These are phyloP conservation scores for Achaetomium macrosporum DNA, from an alignment of 2,329 filamentous ascomycete species.

Conservation along the genomic window DNA sequence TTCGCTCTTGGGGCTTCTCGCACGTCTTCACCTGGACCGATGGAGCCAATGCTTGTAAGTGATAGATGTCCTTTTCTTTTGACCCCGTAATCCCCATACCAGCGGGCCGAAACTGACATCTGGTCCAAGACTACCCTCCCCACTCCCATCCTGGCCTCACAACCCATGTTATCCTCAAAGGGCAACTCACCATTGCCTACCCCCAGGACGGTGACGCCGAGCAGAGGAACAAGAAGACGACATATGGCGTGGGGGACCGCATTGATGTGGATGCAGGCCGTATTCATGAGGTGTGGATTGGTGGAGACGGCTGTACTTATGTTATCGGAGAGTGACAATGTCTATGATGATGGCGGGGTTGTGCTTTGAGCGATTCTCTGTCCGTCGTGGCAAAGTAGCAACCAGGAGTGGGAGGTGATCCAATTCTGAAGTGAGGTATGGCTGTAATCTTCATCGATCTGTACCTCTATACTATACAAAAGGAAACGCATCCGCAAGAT, in stretches of 20 bases:
- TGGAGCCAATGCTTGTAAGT: slow-evolving; percentile 45
- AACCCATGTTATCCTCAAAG: slow-evolving; percentile 62
- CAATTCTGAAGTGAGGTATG: neutral
- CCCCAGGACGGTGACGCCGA: slow-evolving; percentile 50
- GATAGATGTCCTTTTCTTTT: neutral
- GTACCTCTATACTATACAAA: too few relatives aligned
- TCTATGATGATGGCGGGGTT: neutral
- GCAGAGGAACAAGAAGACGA: slow-evolving; percentile 50
- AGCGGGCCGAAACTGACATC: neutral
- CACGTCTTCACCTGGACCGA: slow-evolving; percentile 70
- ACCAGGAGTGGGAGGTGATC: neutral
- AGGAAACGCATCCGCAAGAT: too few relatives aligned
- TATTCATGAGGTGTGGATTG: slow-evolving; percentile 66
- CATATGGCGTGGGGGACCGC: slow-evolving; percentile 54
- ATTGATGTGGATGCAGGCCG: slow-evolving; percentile 61
- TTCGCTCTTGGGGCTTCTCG: slow-evolving; percentile 62
- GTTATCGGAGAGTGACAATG: slow-evolving; percentile 51
- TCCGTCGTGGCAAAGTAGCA: neutral
- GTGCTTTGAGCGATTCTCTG: neutral
- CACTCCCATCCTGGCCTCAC: slow-evolving; percentile 60
- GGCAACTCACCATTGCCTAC: slow-evolving; percentile 61
- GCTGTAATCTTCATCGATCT: neutral
- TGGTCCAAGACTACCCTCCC: slow-evolving; percentile 51
- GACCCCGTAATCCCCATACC: neutral
- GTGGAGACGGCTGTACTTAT: slow-evolving; percentile 60